Evolutionary conservation across 495 filamentous ascomycete species (phyloP), one percentile per base, ranked within the genome.

Genomic region (Penicillium canescens): DNA sequence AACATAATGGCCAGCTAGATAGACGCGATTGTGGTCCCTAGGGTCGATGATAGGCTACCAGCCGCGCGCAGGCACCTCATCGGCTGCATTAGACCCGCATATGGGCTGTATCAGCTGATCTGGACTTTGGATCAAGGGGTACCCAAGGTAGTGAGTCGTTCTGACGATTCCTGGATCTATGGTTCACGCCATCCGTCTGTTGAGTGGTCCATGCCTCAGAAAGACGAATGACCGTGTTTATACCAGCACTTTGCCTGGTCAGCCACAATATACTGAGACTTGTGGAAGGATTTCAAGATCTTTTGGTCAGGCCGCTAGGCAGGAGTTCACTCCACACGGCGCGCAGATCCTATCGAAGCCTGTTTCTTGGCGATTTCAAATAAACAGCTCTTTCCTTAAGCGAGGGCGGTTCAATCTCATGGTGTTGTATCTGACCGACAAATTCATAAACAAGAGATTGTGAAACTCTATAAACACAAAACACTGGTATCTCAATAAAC

Each of bases 51-150:
- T 52, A 53, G 55, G 56, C 55, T 54, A 43, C 55, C 44, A 51
- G 46, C 49, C 53, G 36, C 50, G 53, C 44, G 51, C 41, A 53
- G 53, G 43, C 26, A 40, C 35, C 37, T 55, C 46, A 36, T 50
- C 31, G 44, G 52, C 44, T 66, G 68, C 68, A 67, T 69, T 70
- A 70, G 60, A 54, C 65, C 61, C 67, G 68, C 70, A 73, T 59
- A 50, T 39, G 45, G 38, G 45, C 60, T 42, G 57, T 55, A 67
- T 73, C 70, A 73, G 60, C 67, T 73, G 70, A 73, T 34, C 33
- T 37, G 20, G 20, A 16, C 24, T 6, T 42, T 4, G 12, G 6
- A 36, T 36, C 45, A n/a, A 24, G 28, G 10, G 24, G 12, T 10
- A 43, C 41, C 46, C 20, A 36, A 6, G 16, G 14, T 9, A 7